Conservation (phyloP, 192 early-diverging fungal species). For the Jimgerdemannia flammicorona region DNA sequence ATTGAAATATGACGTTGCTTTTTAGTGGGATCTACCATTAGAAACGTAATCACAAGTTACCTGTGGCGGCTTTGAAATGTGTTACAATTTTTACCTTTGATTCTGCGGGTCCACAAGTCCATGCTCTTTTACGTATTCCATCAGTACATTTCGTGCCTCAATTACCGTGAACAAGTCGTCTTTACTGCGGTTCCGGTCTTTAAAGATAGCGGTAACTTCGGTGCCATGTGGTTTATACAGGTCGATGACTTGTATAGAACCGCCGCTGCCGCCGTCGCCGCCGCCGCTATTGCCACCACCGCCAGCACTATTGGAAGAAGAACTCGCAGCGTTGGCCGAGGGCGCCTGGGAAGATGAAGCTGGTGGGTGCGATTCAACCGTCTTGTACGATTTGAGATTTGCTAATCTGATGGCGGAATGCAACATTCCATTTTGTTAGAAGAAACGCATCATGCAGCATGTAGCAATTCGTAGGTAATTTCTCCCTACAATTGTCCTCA, state of each 20-base stretch:
- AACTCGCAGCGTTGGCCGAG: background rate
- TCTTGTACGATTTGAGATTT: slow-evolving; percentile 16
- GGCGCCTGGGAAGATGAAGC: background rate
- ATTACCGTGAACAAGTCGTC: slow-evolving; percentile 54
- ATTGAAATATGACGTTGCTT: background rate
- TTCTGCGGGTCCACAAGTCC: slow-evolving; percentile 54
- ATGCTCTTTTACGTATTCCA: slow-evolving; percentile 61
- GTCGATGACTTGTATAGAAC: slow-evolving; percentile 44
- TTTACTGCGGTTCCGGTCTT: slow-evolving; percentile 36
- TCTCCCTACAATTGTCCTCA: too few relatives aligned
- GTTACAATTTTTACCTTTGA: slow-evolving; percentile 15
- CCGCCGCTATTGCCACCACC: background rate
- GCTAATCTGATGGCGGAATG: slow-evolving; percentile 7
- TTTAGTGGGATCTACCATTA: background rate
- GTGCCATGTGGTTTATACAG: slow-evolving; percentile 48
- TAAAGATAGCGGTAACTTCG: slow-evolving; percentile 46
- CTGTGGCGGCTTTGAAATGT: background rate
- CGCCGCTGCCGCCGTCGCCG: slow-evolving; percentile 3
- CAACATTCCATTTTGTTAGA: background rate
- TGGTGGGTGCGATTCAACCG: slow-evolving; percentile 7
- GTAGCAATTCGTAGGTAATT: background rate
- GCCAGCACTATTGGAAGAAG: background rate
- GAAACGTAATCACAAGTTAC: background rate
- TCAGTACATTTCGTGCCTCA: slow-evolving; percentile 54
- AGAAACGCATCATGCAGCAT: slow-evolving; percentile 29